Base-by-base conservation (phyloP, 163 green algal genomes). In the Chlorella variabilis region DNA sequence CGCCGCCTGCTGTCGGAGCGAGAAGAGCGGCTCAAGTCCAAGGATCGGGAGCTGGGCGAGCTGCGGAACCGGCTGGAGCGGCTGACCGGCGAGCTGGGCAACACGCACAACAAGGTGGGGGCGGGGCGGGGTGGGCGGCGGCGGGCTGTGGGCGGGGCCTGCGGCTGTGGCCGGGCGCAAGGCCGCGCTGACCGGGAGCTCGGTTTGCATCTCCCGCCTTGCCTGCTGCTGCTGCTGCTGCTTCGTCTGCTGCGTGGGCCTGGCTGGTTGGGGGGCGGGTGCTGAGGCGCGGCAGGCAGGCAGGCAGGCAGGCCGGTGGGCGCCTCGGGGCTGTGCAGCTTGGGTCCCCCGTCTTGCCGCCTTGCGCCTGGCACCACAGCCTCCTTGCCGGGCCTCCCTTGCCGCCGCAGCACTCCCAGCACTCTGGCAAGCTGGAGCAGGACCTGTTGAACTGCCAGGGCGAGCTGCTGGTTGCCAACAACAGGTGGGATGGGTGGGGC, bases 381-480 rank as follows among this genome's bases (percentile, higher is more conserved):
- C 62, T 27, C 31, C 34, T 33, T 71, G 33, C 63, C n/a, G n/a
- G n/a, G 7, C 29, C 3, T n/a, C 17, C 4, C 29, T 2, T 33
- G 11, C 15, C 45, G 11, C 45, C 23, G 70, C 71, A 78, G 73
- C 59, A 80, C 73, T 56, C 59, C 15, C 27, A 56, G 36, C 23
- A 63, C 2, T 58, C 39, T 1, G 29, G 56, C 54, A 80, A 80
- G 73, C 25, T 80, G 7, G 73, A 80, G n/a, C 73, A 80, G 38
- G 21, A 80, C 73, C 27, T 80, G 56, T 56, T 80, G 25, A 59
- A 80, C 73, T 80, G 73, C 73, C 54, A 80, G 56, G 73, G 73
- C 17, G 73, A 80, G 51, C 56, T 80, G 73, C 51, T 51, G n/a
- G 73, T 80, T 39, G 54, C 54, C 5, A 39, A 80, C 4, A 56